Evolutionary conservation across 1,139 yeast genomes (phyloP), one percentile per base, ranked within the genome.

Genomic region (Magnusiomyces sp.): DNA sequence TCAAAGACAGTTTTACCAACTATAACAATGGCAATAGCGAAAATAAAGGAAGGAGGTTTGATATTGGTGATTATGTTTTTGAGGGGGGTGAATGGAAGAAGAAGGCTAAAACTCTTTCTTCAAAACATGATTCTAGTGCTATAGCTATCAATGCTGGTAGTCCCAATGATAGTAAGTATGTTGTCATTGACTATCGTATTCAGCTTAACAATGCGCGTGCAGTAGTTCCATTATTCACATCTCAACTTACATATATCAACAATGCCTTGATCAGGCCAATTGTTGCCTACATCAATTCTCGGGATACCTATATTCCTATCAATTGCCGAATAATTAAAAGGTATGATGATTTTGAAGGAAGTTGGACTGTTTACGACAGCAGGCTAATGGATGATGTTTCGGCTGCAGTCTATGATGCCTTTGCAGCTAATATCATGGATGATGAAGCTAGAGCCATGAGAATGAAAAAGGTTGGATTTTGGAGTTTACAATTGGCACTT

Each of bases 341-440:
- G 48, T 69, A 88, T 31, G 71, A 73, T 37, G 97, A 92, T 62
- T 92, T 92, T 62, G 89, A 86, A 59, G 98, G 98, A 0, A 80
- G 95, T 4, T 92, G 98, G 98, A 92, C 98, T 1, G 75, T 89
- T 5, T 92, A 89, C 65, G 98, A 92, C 64, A 84, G 95, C 36
- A 73, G 84, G 51, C 71, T 92, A 53, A 88, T 92, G 95, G 95
- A 86, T 61, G 97, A 90, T 62, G 75, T 94, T 50, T 83, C 94
- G 37, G 83, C 83, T 43, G 95, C 87, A 59, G 95, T 90, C 2
- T 90, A 90, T 65, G 92, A 88, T 59, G 90, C 92, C 38, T 89
- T 92, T 67, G 96, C 82, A 2, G 78, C 82, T 48, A 90, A 89
- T 60, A 95, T 88, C 29, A 84, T 84, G 14, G 94, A 92, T 64